phyloP scores from a whole-genome alignment of 2,329 filamentous ascomycete species.

The Gaeumannomyces tritici region DNA sequence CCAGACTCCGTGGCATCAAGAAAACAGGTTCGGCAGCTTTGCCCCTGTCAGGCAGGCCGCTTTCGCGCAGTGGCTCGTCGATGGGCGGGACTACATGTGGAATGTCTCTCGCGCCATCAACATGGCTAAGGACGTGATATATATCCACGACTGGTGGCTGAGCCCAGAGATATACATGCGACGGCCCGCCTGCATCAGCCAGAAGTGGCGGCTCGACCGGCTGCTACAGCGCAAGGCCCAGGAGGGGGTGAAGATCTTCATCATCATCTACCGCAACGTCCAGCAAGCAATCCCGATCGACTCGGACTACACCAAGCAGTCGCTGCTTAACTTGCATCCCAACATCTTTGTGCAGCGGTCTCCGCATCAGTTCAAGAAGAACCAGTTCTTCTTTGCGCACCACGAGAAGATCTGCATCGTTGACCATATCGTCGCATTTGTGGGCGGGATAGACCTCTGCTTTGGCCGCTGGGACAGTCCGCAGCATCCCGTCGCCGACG shows the following conservation, averaged over 20 bases:
- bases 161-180: constrained; percentile 94
- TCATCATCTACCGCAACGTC: constrained; percentile 96
- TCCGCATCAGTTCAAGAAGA: constrained; percentile 96
- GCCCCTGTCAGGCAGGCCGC: constrained; percentile 80
- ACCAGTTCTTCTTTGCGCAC: constrained; percentile 98
- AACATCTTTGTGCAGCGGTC: constrained; percentile 96
- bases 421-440: constrained; percentile 91
- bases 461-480: constrained; percentile 97
- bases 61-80: constrained; percentile 92
- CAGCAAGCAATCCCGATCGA: constrained; percentile 96
- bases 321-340: constrained; percentile 84
- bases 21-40: constrained; percentile 86
- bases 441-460: constrained; percentile 91
- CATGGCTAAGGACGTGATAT: constrained; percentile 95
- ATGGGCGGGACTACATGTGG: constrained; percentile 98
- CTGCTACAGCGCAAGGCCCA: constrained; percentile 87
- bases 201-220: constrained; percentile 93
- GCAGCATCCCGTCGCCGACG: constrained; percentile 81
- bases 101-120: constrained; percentile 94
- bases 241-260: constrained; percentile 94
- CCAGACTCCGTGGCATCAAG: constrained; percentile 72
- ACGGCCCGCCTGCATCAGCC: constrained; percentile 86
- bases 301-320: constrained; percentile 96
- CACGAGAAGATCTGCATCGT: constrained; percentile 98
- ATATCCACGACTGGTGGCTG: constrained; percentile 97